Evolutionary conservation across 352 stramenopile species (phyloP).

Genomic region (Phytophthora vignae): DNA sequence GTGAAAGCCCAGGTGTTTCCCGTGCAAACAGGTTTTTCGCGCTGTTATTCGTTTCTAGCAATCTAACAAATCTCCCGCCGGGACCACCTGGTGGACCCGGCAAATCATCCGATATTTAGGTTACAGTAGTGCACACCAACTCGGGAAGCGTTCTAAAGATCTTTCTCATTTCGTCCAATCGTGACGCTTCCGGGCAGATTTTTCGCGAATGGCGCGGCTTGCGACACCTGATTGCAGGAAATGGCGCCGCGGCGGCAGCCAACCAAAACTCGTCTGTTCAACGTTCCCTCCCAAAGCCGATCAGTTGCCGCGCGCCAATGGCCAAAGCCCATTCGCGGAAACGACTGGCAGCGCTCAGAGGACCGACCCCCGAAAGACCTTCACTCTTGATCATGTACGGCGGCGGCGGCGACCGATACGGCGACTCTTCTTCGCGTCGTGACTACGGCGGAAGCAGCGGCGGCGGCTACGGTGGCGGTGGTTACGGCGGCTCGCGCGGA

Average conservation of each 20-base stretch:
- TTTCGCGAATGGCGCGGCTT: constrained; percentile 18
- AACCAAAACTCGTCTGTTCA: constrained; percentile 35
- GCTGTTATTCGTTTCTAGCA: too few species aligned
- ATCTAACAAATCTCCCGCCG: too few species aligned
- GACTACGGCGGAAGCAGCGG: constrained; percentile 42
- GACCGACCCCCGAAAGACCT: constrained; percentile 18
- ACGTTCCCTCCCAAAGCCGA: constrained; percentile 41
- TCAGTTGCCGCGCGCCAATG: constrained; percentile 12
- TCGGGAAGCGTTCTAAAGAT: too few species aligned
- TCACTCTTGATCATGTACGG: constrained; percentile 71
- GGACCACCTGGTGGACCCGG: too few species aligned
- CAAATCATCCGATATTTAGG: too few species aligned
- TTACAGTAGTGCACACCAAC: too few species aligned
- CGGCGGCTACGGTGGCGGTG: constrained; percentile 43
- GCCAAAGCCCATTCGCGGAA: constrained; percentile 34
- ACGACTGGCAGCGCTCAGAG: constrained; percentile 25
- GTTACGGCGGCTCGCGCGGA: constrained; percentile 32
- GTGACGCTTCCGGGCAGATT: neutral
- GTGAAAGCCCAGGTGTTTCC: too few species aligned
- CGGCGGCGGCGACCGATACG: constrained; percentile 45
- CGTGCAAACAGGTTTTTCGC: too few species aligned
- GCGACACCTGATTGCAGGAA: constrained; percentile 35
- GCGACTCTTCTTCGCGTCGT: constrained; percentile 21
- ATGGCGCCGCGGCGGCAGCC: constrained; percentile 21
- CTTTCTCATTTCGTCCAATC: constrained; percentile 30